These are phyloP conservation scores for Musa itinerans DNA, from an alignment of 176 grass and related monocot genomes.

Conservation along the genomic window DNA sequence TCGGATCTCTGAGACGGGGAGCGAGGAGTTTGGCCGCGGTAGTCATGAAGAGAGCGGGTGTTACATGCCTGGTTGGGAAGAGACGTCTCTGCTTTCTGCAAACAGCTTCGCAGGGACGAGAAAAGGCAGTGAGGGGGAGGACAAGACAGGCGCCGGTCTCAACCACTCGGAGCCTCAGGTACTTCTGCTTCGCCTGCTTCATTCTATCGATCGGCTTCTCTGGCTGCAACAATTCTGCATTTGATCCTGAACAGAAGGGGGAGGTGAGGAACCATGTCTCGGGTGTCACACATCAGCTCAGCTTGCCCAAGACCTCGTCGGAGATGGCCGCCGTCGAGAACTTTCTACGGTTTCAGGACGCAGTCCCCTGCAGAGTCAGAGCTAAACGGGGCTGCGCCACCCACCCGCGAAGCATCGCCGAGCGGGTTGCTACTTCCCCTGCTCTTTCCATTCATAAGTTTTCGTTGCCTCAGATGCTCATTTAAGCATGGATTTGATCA, in stretches of 20 bases:
- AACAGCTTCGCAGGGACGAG: not conserved
- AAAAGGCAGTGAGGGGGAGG: conserved; percentile 4
- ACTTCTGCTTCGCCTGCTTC: not conserved
- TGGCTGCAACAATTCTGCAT: not conserved
- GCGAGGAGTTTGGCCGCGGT: conserved; percentile 57
- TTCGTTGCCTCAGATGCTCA: not conserved
- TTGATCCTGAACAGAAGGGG: not conserved
- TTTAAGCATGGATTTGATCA: not conserved
- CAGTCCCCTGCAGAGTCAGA: conserved; percentile 75
- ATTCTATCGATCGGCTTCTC: not conserved
- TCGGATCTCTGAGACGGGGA: conserved; percentile 82
- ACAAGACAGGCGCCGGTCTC: not conserved
- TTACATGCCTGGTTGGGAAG: conserved; percentile 3
- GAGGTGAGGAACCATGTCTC: not conserved
- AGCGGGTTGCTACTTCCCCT: conserved; percentile 37
- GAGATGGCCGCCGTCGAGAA: conserved; percentile 60
- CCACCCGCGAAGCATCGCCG: conserved; percentile 87
- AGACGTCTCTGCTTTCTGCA: conserved; percentile 1
- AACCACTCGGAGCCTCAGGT: conserved; percentile 10
- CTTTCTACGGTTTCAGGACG: conserved; percentile 65
- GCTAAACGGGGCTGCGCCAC: conserved; percentile 92
- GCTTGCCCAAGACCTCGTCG: conserved; percentile 13
- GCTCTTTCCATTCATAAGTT: not conserved
- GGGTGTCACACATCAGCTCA: conserved; percentile 1
- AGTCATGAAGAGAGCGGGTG: conserved; percentile 43